phyloP scores from a whole-genome alignment of 441 rosid genomes.

The Sinapis alba region DNA sequence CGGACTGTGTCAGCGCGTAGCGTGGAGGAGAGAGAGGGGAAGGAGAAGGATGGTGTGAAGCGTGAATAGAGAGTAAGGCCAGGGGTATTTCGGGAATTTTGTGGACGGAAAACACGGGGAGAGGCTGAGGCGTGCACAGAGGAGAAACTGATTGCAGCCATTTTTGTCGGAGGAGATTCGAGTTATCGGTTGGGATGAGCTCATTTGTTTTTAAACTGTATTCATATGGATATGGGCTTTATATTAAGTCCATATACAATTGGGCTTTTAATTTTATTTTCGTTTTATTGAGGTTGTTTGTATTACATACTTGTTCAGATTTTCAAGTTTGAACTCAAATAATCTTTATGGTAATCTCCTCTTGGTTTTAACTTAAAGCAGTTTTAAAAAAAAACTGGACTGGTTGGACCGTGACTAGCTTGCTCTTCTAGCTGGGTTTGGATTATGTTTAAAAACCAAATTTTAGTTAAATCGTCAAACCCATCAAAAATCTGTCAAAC shows the following conservation, averaged over 20 bases:
- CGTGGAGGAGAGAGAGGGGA: conserved; percentile 44
- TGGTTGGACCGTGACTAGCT: too few relatives aligned
- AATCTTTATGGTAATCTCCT: neutral
- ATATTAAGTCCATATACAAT: neutral
- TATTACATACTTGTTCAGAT: neutral
- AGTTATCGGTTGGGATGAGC: neutral
- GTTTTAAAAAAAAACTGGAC: too few relatives aligned
- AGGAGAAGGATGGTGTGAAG: conserved; percentile 42
- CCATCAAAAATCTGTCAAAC: too few relatives aligned
- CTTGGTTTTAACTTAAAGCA: neutral
- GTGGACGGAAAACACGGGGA: conserved; percentile 41
- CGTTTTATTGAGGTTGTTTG: neutral
- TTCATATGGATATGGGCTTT: neutral
- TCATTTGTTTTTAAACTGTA: neutral
- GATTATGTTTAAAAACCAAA: too few relatives aligned
- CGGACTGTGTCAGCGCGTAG: conserved; percentile 31
- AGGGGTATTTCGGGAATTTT: conserved; percentile 45
- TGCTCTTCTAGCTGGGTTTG: too few relatives aligned
- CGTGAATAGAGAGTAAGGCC: conserved; percentile 46
- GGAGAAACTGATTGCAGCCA: conserved; percentile 58
- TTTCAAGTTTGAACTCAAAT: neutral
- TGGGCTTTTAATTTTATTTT: neutral
- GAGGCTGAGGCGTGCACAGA: conserved; percentile 44
- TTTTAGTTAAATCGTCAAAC: too few relatives aligned
- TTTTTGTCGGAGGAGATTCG: conserved; percentile 27